These are phyloP conservation scores for Serendipita vermifera DNA, from an alignment of 768 basidiomycete species.

Conservation along the genomic window DNA sequence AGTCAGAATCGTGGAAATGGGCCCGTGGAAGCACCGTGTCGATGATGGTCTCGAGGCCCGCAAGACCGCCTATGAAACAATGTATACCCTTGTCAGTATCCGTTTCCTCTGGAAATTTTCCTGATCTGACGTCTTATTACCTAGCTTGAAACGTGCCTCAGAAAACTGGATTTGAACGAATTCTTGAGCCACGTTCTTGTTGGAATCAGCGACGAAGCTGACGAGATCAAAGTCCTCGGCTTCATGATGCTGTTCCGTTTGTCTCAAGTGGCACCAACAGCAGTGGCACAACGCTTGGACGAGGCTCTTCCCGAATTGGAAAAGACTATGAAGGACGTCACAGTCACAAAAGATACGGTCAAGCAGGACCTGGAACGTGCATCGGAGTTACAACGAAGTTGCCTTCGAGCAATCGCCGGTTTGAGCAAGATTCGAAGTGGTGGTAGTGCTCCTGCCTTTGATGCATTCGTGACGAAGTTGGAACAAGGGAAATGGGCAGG, in stretches of 20 bases:
- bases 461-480: constrained; percentile 62
- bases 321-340: constrained; percentile 79
- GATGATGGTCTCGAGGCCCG: constrained; percentile 94
- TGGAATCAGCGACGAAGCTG: constrained; percentile 77
- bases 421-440: constrained; percentile 59
- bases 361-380: constrained; percentile 83
- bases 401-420: constrained; percentile 75
- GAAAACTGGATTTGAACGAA: constrained; percentile 73
- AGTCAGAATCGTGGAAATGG: constrained; percentile 89
- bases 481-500: constrained; percentile 54
- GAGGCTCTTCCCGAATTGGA: constrained; percentile 74
- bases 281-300: constrained; percentile 71
- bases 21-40: constrained; percentile 92
- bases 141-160: constrained; percentile 83
- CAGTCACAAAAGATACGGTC: constrained; percentile 86
- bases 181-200: constrained; percentile 71
- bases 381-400: constrained; percentile 83
- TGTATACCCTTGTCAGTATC: constrained; percentile 77
- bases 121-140: not conserved
- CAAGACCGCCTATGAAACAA: constrained; percentile 94
- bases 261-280: constrained; percentile 70
- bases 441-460: constrained; percentile 58
- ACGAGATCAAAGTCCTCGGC: constrained; percentile 94
- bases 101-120: not conserved
- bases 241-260: constrained; percentile 93